These are phyloP conservation scores for Nymphaea colorata DNA, from an alignment of 164 flowering plant species.

Conservation along the genomic window DNA sequence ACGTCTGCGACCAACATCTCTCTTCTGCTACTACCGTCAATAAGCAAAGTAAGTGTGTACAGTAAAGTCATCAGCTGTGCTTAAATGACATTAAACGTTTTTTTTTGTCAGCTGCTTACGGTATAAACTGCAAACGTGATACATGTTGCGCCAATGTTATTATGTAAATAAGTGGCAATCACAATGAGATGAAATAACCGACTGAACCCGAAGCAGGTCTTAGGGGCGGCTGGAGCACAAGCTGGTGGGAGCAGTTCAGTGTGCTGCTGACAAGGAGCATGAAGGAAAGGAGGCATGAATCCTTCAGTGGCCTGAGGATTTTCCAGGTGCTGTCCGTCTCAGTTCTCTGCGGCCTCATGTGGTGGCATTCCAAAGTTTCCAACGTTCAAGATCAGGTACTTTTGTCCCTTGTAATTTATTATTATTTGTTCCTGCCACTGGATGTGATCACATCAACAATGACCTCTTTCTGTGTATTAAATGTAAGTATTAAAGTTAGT, in stretches of 20 bases:
- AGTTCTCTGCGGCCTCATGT: constrained; percentile 5
- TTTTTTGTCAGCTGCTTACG: too few relatives aligned
- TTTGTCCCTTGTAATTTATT: background rate
- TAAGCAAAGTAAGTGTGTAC: background rate
- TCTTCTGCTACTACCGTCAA: background rate
- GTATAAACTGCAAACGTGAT: too few relatives aligned
- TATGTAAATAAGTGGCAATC: background rate
- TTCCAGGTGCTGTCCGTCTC: constrained; percentile 9
- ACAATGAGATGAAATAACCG: background rate
- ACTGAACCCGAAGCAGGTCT: constrained; percentile 2
- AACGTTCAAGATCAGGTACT: constrained; percentile 18
- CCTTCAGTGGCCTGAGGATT: constrained; percentile 8
- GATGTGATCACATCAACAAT: too few relatives aligned
- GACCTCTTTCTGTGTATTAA: too few relatives aligned
- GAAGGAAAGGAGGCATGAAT: constrained; percentile 11
- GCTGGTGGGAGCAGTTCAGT: constrained; percentile 11
- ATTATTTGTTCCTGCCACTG: too few relatives aligned
- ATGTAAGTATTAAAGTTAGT: too few relatives aligned
- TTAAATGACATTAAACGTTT: too few relatives aligned
- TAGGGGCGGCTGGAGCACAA: background rate
- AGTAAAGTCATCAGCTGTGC: too few relatives aligned
- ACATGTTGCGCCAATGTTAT: too few relatives aligned
- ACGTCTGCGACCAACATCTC: background rate
- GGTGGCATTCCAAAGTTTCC: constrained; percentile 10
- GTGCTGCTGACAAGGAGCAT: constrained; percentile 10